These are phyloP conservation scores for Zoysia pacifica DNA, from an alignment of 176 grass and related monocot genomes.

Conservation along the genomic window DNA sequence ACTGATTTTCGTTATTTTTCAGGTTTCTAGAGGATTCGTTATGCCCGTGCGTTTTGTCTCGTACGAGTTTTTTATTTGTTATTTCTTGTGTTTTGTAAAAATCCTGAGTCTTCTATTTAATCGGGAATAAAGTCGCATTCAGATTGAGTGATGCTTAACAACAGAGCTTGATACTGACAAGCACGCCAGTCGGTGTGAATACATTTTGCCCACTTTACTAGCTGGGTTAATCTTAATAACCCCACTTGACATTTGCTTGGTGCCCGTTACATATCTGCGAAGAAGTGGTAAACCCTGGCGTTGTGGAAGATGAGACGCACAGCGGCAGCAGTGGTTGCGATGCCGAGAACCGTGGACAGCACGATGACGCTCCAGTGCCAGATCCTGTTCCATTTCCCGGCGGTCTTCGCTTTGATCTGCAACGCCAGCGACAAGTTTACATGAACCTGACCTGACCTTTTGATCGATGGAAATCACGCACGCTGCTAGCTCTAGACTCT, in stretches of 20 bases:
- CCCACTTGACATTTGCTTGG: background rate
- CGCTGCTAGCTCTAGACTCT: background rate
- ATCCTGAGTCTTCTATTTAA: background rate
- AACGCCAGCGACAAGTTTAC: background rate
- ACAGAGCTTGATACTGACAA: background rate
- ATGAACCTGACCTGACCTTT: background rate
- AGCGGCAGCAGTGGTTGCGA: constrained; percentile 61
- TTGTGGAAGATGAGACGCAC: constrained; percentile 60
- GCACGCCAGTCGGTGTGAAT: background rate
- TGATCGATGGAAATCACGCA: background rate
- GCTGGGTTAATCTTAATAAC: background rate
- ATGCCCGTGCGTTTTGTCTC: constrained; percentile 18
- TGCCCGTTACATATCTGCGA: constrained; percentile 11
- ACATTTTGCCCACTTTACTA: background rate
- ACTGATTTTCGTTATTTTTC: background rate
- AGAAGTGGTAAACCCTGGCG: constrained; percentile 57
- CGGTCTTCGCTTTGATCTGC: constrained; percentile 51
- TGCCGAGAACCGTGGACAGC: constrained; percentile 46
- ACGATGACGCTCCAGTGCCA: constrained; percentile 70
- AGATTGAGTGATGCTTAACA: background rate
- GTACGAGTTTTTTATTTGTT: constrained; percentile 33
- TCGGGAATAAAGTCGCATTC: background rate
- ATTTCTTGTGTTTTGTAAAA: constrained; percentile 40
- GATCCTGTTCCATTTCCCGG: constrained; percentile 43
- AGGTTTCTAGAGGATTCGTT: constrained; percentile 39